Conservation (phyloP, 306 rosid genomes). For the Morella rubra region DNA sequence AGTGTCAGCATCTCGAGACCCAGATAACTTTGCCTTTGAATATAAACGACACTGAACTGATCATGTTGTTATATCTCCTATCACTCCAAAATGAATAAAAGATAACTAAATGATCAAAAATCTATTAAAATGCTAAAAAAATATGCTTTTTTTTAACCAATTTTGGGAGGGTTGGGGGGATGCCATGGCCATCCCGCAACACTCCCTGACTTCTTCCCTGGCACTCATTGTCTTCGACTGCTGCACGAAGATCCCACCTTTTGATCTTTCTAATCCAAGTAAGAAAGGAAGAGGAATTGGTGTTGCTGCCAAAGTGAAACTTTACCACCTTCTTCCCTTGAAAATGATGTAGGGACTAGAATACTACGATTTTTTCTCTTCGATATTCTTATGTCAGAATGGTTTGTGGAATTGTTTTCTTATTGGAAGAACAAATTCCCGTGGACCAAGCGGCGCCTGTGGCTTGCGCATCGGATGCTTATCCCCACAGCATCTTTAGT, state of each 20-base stretch:
- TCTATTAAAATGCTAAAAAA: too few relatives aligned
- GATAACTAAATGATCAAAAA: too few relatives aligned
- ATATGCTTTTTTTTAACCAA: too few relatives aligned
- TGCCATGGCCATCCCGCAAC: too few relatives aligned
- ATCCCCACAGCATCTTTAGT: background rate
- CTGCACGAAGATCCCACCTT: too few relatives aligned
- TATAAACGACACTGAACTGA: background rate
- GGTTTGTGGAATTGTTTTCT: background rate
- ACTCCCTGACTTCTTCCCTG: too few relatives aligned
- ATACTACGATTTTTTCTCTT: background rate
- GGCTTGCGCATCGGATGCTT: conserved; percentile 16
- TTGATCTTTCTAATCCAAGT: too few relatives aligned
- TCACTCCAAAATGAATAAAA: too few relatives aligned
- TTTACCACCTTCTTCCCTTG: background rate
- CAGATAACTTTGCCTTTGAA: background rate
- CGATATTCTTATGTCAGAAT: background rate
- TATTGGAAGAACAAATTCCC: background rate
- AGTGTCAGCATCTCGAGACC: background rate
- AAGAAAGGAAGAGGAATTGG: too few relatives aligned
- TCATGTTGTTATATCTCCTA: background rate
- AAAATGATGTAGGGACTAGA: background rate
- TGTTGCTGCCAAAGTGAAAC: too few relatives aligned
- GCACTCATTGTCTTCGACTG: too few relatives aligned
- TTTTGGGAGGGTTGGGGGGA: too few relatives aligned
- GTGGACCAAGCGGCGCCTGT: conserved; percentile 1